phyloP scores from a whole-genome alignment of 768 basidiomycete genomes.

The Xerocomus spinulosus region DNA sequence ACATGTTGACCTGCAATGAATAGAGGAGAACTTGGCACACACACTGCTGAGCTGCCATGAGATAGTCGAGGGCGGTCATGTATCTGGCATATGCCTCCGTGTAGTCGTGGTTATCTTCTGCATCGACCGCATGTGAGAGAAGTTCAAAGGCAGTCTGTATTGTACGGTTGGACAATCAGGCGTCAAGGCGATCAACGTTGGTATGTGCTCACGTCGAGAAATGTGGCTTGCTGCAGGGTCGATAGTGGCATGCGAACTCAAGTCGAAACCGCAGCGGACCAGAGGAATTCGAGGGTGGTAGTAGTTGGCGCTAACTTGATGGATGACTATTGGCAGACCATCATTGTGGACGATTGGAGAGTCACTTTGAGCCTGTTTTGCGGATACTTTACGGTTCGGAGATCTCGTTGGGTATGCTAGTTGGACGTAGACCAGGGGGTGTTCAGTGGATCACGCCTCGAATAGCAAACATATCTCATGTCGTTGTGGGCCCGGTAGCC shows the following conservation, averaged over 20 bases:
- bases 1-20: not conserved
- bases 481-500: too few relatives aligned
- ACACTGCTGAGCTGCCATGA: slow-evolving; percentile 95
- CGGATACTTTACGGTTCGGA: too few relatives aligned
- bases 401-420: too few relatives aligned
- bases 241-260: not conserved
- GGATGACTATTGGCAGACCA: too few relatives aligned
- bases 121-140: slow-evolving; percentile 84
- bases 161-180: not conserved
- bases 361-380: too few relatives aligned
- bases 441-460: too few relatives aligned
- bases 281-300: too few relatives aligned
- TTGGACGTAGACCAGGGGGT: too few relatives aligned
- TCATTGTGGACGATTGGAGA: too few relatives aligned
- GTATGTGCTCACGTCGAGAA: slow-evolving; percentile 11
- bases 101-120: slow-evolving; percentile 88
- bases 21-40: slow-evolving; percentile 2
- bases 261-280: too few relatives aligned
- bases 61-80: slow-evolving; percentile 92
- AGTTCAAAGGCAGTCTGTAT: slow-evolving; percentile 74
- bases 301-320: too few relatives aligned
- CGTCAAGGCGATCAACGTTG: not conserved
- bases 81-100: slow-evolving; percentile 88
- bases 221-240: not conserved
- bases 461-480: too few relatives aligned